Base-by-base conservation (phyloP, 441 rosid species). In the Erysimum cheiri region DNA sequence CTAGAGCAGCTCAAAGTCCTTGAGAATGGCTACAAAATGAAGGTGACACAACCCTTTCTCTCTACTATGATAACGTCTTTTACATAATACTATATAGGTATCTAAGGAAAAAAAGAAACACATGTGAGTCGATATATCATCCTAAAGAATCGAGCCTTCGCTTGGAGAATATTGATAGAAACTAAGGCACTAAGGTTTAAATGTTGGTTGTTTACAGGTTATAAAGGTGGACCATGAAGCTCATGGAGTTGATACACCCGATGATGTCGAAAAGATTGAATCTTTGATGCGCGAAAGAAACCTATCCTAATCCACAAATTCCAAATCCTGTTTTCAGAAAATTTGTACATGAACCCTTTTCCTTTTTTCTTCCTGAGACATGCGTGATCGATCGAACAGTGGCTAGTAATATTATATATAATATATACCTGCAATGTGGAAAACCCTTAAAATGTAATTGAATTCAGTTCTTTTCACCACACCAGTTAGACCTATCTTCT, bases 21-120 rank as follows among this genome's bases (percentile, higher is more conserved):
- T 49, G 99, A 94, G 79, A 90, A 94, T 80, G 97, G 99, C 26
- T 94, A 90, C 71, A 94, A 88, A 76, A 94, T 94, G 97, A 94
- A 94, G 99, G 98, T 92, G 74, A 13, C 15, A 6, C 3, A 13
- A 58, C 37, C 9, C 35, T 62, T 40, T 46, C 17, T 8, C 10
- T 28, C 40, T 24, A 31, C 15, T 46, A n/a, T 65, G 69, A 33
- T 13, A 9, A 36, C 8, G 8, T 36, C 39, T 36, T 36, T 36
- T 3, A 8, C 39, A 36, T 8, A 36, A 36, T 0, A 5, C 24
- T 22, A 22, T 22, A 22, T 1, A 22, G 2, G 1, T 22, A 22
- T 22, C 24, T 22, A 22, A 22, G 24, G 2, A 52, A 53, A 28
- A 41, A 10, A 40, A n/a, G 6, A 19, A 24, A 13, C 19, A 11